Conservation (phyloP, 139 green algal species). For the Spirogloea muscicola region DNA sequence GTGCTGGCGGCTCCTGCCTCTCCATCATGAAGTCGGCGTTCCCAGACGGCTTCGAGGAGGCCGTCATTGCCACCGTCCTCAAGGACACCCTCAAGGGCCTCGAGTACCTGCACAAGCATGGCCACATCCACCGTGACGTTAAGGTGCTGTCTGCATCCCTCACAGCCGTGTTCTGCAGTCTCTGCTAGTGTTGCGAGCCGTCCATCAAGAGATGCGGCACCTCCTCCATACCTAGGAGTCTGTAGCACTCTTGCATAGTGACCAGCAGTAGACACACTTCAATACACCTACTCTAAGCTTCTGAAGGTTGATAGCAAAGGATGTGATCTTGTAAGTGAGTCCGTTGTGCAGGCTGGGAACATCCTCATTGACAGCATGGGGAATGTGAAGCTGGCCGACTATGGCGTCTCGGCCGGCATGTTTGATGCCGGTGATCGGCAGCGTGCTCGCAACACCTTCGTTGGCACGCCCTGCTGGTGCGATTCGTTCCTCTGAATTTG, state of each 20-base stretch:
- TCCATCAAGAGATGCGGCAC: no score
- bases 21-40: slow-evolving; percentile 56
- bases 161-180: no score
- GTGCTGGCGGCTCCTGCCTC: slow-evolving; percentile 56
- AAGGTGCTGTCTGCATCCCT: no score
- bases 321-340: no score
- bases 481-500: no score
- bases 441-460: slow-evolving; percentile 60
- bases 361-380: slow-evolving; percentile 91
- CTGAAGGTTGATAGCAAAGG: no score
- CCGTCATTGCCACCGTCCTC: slow-evolving; percentile 87
- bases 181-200: no score
- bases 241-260: no score
- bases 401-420: slow-evolving; percentile 89
- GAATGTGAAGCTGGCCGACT: slow-evolving; percentile 89
- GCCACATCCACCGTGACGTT: slow-evolving; percentile 94
- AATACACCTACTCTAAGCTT: no score
- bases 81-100: slow-evolving; percentile 86
- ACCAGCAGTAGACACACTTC: no score
- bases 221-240: no score
- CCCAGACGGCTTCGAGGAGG: slow-evolving; percentile 82
- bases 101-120: slow-evolving; percentile 92
- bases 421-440: slow-evolving; percentile 62
- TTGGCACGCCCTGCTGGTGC: slow-evolving; percentile 88
- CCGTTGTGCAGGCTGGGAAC: slow-evolving; percentile 85